Evolutionary conservation across 768 basidiomycete species (phyloP).

Genomic region (Tricholoma hemisulphureum): DNA sequence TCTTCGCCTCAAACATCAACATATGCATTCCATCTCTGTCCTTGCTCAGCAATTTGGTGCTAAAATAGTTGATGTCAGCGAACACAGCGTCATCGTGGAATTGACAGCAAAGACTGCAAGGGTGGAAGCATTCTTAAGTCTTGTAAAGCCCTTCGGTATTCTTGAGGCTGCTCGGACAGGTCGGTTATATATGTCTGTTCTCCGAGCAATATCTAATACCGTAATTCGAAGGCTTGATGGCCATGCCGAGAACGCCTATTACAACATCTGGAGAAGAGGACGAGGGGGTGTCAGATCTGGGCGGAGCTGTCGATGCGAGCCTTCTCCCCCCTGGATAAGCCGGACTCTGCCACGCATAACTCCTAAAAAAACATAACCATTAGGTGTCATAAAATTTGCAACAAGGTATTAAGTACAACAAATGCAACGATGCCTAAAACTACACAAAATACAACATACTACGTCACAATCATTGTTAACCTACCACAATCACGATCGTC

Average conservation of each 20-base stretch:
- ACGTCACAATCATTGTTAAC: background rate
- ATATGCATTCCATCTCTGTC: constrained; percentile 82
- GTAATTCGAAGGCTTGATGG: constrained; percentile 81
- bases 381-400: background rate
- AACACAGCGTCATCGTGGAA: constrained; percentile 94
- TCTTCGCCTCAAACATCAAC: constrained; percentile 84
- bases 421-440: background rate
- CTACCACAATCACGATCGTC: constrained; percentile 18
- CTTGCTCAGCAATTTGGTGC: constrained; percentile 89
- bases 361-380: background rate
- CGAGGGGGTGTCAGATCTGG: constrained; percentile 21
- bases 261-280: constrained; percentile 38
- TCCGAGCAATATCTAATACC: background rate
- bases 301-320: constrained; percentile 79
- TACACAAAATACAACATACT: constrained; percentile 11
- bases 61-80: constrained; percentile 90
- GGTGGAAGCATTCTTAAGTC: constrained; percentile 88
- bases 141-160: constrained; percentile 93
- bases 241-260: constrained; percentile 96
- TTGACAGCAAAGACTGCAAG: constrained; percentile 88
- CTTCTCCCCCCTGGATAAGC: constrained; percentile 89
- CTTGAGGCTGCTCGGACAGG: constrained; percentile 94
- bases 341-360: background rate
- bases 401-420: constrained; percentile 6
- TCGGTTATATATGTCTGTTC: constrained; percentile 27